Percentiles rank a stretch among this genome's conserved stretches.
Evolutionary conservation across 371 early-diverging fungal species (phyloP).

Genomic region (Lichtheimia ramosa): DNA sequence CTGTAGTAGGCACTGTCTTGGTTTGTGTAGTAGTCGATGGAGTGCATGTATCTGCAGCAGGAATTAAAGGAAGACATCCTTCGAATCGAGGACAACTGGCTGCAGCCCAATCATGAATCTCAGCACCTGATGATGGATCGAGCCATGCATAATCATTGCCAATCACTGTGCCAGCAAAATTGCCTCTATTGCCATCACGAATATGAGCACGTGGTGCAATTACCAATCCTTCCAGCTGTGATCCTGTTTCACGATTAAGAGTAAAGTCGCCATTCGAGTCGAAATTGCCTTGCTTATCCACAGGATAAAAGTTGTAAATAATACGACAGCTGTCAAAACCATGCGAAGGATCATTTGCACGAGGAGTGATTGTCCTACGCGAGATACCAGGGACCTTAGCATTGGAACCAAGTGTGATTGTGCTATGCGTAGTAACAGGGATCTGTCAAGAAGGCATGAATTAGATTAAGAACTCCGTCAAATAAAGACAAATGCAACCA

Average conservation of each 20-base stretch:
- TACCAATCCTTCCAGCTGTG: slow-evolving; percentile 17
- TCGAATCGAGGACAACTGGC: slow-evolving; percentile 3
- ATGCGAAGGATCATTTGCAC: not conserved
- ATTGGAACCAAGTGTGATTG: slow-evolving; percentile 6
- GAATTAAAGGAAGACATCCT: slow-evolving; percentile 16
- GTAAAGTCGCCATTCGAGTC: slow-evolving; percentile 6
- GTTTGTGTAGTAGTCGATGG: too few relatives aligned
- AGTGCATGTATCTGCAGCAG: too few relatives aligned
- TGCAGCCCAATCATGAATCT: slow-evolving; percentile 17
- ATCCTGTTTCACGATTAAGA: slow-evolving; percentile 12
- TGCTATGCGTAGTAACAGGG: slow-evolving; percentile 12
- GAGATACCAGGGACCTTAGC: slow-evolving; percentile 20
- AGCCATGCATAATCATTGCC: slow-evolving; percentile 16
- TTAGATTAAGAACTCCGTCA: too few relatives aligned
- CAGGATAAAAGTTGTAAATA: slow-evolving; percentile 27
- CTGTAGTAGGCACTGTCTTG: too few relatives aligned
- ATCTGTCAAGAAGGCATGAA: slow-evolving; percentile 8
- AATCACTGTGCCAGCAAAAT: slow-evolving; percentile 21
- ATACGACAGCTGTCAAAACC: slow-evolving; percentile 13
- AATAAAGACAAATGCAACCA: not conserved
- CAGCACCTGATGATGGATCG: slow-evolving; percentile 1
- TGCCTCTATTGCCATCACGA: slow-evolving; percentile 15
- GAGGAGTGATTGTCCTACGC: slow-evolving; percentile 7
- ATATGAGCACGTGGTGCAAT: slow-evolving; percentile 20
- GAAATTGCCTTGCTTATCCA: slow-evolving; percentile 9